phyloP scores from a whole-genome alignment of 2,329 filamentous ascomycete species.

The Aspergillus novofumigatus region DNA sequence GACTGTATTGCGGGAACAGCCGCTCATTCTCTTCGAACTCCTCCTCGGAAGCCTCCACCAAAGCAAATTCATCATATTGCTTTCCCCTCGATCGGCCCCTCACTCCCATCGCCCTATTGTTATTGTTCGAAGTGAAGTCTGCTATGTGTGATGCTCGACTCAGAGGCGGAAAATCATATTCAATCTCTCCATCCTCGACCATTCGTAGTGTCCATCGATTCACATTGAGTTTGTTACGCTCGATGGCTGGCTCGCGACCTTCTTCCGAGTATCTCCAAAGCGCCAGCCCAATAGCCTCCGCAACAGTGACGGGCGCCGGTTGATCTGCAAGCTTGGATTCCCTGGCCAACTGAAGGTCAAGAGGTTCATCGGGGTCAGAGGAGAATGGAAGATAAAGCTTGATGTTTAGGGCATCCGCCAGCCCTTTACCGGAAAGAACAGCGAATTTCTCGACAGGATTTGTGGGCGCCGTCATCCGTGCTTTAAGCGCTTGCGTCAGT shows the following conservation, averaged over 20 bases:
- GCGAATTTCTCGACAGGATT: constrained; percentile 61
- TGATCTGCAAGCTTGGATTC: constrained; percentile 51
- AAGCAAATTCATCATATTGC: constrained; percentile 63
- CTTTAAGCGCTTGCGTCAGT: constrained; percentile 55
- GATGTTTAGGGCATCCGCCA: constrained; percentile 58
- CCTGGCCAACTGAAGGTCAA: constrained; percentile 56
- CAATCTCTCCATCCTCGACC: constrained; percentile 64
- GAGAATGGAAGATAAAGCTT: constrained; percentile 61
- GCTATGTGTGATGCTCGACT: constrained; percentile 54
- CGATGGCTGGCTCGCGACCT: constrained; percentile 50
- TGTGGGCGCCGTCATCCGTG: constrained; percentile 53
- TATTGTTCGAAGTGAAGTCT: constrained; percentile 66
- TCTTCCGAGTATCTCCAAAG: constrained; percentile 61
- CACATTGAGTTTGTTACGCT: constrained; percentile 52
- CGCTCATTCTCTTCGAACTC: constrained; percentile 58
- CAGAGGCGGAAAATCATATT: constrained; percentile 62
- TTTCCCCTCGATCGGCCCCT: constrained; percentile 58
- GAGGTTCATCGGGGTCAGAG: constrained; percentile 50
- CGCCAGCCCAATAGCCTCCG: constrained; percentile 59
- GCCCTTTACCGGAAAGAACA: constrained; percentile 57
- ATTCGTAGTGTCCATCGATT: constrained; percentile 64
- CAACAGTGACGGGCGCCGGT: constrained; percentile 51
- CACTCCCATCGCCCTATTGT: constrained; percentile 53
- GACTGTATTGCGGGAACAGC: constrained; percentile 49
- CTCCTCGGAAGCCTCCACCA: constrained; percentile 55